Base-by-base conservation (phyloP, 148 eudicot species). In the Polygonum aviculare region DNA sequence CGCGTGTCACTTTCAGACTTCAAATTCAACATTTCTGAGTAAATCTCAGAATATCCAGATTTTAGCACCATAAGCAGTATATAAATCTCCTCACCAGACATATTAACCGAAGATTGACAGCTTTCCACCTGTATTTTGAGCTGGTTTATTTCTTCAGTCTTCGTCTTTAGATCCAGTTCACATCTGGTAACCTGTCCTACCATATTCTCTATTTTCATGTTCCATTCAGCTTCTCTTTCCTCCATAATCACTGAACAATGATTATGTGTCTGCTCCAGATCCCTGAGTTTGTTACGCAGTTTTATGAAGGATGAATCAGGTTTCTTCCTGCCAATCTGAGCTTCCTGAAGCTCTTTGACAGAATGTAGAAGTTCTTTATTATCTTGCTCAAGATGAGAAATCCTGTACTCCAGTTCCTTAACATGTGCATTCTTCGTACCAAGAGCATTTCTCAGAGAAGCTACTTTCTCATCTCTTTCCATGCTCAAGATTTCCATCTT, bases 151-250 rank as follows among this genome's bases (percentile, higher is more conserved):
- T 78, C 76, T 79, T 79, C 83, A 75, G 79, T 81, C 81, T 88
- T 87, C 11, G 70, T 83, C 78, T 82, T 79, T 47, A 87, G 41
- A 55, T 83, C 82, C 69, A 76, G 70, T 69, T 76, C 79, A 60
- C 80, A 82, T 26, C 65, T 69, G 45, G 81, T 83, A 78, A 84
- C 63, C 73, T 83, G 85, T 71, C 51, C 86, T 54, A 63, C 77
- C 83, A 88, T 21, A 74, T 85, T 87, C 82, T 85, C 85, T 73
- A 83, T 76, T 44, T 83, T 82, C 19, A 72, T 77, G 67, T 75
- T 92, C 92, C 91, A 90, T 74, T 87, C 88, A 72, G 72, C 83
- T 85, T 92, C 97, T 84, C 75, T 87, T 84, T 88, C 87, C 74
- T 87, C 81, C 67, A 89, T 81, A 70, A 76, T 81, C 80, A 79